Conservation (phyloP, 1,139 yeast genomes). For the Suhomyces taliae region DNA sequence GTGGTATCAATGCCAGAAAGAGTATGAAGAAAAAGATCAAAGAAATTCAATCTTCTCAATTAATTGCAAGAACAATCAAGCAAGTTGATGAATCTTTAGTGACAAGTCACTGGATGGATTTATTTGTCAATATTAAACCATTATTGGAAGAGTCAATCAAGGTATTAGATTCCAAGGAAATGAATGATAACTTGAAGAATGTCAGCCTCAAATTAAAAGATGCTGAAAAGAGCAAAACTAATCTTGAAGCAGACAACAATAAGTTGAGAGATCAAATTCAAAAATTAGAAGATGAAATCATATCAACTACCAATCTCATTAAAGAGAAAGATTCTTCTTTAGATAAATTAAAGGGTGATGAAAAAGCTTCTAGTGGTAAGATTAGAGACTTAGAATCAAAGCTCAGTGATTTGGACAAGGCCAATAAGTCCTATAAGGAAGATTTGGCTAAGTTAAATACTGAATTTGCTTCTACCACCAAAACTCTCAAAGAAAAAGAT, state of each 20-base stretch:
- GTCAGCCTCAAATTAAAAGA: slow-evolving; percentile 40
- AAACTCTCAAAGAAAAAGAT: slow-evolving; percentile 11
- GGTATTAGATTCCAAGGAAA: slow-evolving; percentile 53
- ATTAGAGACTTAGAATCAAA: slow-evolving; percentile 16
- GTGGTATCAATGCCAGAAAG: slow-evolving; percentile 65
- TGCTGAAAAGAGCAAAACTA: slow-evolving; percentile 24
- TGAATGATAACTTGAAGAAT: slow-evolving; percentile 50
- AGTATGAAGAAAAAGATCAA: slow-evolving; percentile 50
- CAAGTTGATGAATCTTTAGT: slow-evolving; percentile 49
- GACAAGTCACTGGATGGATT: slow-evolving; percentile 77
- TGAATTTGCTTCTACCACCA: slow-evolving; percentile 5
- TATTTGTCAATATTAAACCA: slow-evolving; percentile 75
- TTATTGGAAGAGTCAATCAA: slow-evolving; percentile 66
- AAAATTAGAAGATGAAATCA: slow-evolving; percentile 46
- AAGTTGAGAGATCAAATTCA: slow-evolving; percentile 44
- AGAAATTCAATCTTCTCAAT: slow-evolving; percentile 69
- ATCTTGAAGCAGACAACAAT: slow-evolving; percentile 21
- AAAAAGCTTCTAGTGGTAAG: slow-evolving; percentile 15
- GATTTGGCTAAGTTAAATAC: slow-evolving; percentile 14
- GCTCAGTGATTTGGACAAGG: slow-evolving; percentile 14
- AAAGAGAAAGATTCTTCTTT: slow-evolving; percentile 29
- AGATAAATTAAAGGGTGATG: slow-evolving; percentile 26
- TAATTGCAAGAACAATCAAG: slow-evolving; percentile 63
- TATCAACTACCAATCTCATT: slow-evolving; percentile 25
- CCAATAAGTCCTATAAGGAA: slow-evolving; percentile 21